Conservation (phyloP, 345 rosid genomes). For the Chamaenerion angustifolium region DNA sequence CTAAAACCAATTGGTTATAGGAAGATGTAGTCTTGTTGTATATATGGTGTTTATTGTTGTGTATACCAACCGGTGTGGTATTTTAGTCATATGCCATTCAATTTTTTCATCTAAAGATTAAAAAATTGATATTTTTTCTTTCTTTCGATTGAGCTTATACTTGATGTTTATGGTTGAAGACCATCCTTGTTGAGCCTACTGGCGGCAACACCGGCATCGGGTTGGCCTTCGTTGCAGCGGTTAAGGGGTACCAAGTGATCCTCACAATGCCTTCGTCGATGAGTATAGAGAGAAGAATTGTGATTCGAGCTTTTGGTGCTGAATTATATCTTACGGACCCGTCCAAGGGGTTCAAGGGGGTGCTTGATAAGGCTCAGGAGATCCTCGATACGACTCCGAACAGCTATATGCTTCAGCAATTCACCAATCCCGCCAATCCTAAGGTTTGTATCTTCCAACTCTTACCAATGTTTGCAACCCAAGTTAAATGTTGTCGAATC, state of each 20-base stretch:
- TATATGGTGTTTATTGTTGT: too few species aligned
- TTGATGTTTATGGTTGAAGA: conserved; percentile 17
- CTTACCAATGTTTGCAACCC: not conserved
- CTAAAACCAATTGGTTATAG: too few species aligned
- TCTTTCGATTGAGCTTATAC: not conserved
- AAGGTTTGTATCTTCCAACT: conserved; percentile 18
- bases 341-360: conserved; percentile 26
- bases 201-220: conserved; percentile 79
- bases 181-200: conserved; percentile 40
- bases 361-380: conserved; percentile 37
- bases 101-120: too few species aligned
- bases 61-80: too few species aligned
- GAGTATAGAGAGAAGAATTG: conserved; percentile 53
- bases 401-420: conserved; percentile 31
- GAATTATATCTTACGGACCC: conserved; percentile 41
- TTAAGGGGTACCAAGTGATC: conserved; percentile 48
- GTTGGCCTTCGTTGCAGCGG: conserved; percentile 52
- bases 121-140: too few species aligned
- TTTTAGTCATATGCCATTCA: too few species aligned
- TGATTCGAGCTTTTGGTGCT: conserved; percentile 66
- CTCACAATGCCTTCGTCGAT: conserved; percentile 37
- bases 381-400: conserved; percentile 36
- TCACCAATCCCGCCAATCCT: conserved; percentile 57
- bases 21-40: too few species aligned
- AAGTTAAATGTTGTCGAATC: too few species aligned